Evolutionary conservation across 2,329 filamentous ascomycete species (phyloP).

Genomic region (Boeremia lycopersici): DNA sequence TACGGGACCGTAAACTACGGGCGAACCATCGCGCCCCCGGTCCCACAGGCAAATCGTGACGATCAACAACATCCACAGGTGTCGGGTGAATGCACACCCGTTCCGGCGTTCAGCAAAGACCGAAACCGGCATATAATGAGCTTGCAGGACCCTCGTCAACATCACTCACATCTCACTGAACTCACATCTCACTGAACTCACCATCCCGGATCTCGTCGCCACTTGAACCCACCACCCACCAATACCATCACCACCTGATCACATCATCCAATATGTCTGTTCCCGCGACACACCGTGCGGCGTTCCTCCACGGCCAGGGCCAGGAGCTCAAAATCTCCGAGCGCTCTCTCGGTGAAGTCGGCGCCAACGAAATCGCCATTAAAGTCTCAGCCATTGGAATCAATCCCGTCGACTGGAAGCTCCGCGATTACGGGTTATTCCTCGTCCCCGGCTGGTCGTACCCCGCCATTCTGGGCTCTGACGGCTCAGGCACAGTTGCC

Average conservation of each 20-base stretch:
- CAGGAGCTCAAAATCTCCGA: constrained; percentile 17
- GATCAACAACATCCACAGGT: too few relatives aligned
- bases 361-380: constrained; percentile 55
- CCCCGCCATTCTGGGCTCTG: constrained; percentile 53
- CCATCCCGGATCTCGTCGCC: neutral
- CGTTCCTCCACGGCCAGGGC: constrained; percentile 3
- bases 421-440: constrained; percentile 51
- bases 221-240: neutral
- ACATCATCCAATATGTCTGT: neutral
- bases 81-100: too few relatives aligned
- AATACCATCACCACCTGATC: neutral
- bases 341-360: constrained; percentile 54
- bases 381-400: constrained; percentile 56
- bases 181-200: neutral
- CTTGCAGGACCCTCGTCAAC: too few relatives aligned
- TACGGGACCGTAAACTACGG: too few relatives aligned
- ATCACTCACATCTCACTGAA: too few relatives aligned
- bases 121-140: too few relatives aligned
- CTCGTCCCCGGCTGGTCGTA: constrained; percentile 45
- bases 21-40: too few relatives aligned
- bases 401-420: constrained; percentile 55
- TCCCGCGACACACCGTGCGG: constrained; percentile 2
- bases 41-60: too few relatives aligned
- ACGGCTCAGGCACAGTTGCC: constrained; percentile 53
- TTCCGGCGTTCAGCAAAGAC: too few relatives aligned